A percentile compares a stretch with the other conserved stretches of the same genome.
phyloP scores from a whole-genome alignment of 441 rosid genomes.

The Oxalis stricta region DNA sequence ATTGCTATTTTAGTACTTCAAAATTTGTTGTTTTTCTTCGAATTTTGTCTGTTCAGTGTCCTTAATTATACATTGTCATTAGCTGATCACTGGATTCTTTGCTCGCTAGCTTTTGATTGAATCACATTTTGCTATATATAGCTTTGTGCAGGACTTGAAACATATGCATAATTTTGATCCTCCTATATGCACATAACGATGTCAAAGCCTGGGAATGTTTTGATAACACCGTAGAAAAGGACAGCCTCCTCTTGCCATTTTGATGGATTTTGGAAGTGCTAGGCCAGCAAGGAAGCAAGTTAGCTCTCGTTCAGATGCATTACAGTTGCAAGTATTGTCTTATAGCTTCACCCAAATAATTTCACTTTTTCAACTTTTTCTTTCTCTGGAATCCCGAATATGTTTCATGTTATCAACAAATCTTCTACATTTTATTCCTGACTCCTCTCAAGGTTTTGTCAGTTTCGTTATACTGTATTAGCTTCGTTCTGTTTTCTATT shows the following conservation, averaged over 20 bases:
- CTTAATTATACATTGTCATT: neutral
- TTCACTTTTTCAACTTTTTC: neutral
- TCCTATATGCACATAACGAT: slow-evolving; percentile 98
- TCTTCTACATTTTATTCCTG: no score
- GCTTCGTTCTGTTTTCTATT: neutral
- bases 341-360: no score
- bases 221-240: slow-evolving; percentile 80
- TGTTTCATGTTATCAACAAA: neutral
- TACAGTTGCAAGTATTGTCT: slow-evolving; percentile 70
- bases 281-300: slow-evolving; percentile 79
- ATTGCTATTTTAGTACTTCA: no score
- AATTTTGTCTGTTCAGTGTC: neutral
- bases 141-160: slow-evolving; percentile 95
- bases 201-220: slow-evolving; percentile 98
- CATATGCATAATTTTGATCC: slow-evolving; percentile 92
- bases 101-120: no score
- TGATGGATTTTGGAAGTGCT: slow-evolving; percentile 99
- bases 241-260: slow-evolving; percentile 65
- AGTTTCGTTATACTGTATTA: slow-evolving; percentile 2
- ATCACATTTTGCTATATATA: slow-evolving; percentile 22
- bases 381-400: neutral
- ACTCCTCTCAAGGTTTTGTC: no score
- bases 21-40: neutral
- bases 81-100: no score
- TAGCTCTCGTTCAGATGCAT: slow-evolving; percentile 84